Conservation (phyloP, 73 alveolate genomes). For the Paramecium sonneborni region DNA sequence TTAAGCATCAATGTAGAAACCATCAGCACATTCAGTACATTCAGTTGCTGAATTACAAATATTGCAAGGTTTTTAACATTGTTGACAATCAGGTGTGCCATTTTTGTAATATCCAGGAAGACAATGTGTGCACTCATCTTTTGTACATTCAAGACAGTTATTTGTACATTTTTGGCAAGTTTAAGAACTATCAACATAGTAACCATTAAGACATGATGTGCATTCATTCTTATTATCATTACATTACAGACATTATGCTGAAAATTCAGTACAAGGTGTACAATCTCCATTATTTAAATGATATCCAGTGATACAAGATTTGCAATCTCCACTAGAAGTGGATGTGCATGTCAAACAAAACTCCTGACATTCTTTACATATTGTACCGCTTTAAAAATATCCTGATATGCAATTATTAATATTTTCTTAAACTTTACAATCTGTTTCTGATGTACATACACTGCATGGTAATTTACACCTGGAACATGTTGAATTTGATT, state of each 20-base stretch:
- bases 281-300: neutral
- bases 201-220: neutral
- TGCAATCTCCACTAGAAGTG: neutral
- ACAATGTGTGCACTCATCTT: neutral
- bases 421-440: neutral
- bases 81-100: neutral
- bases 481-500: neutral
- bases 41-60: neutral
- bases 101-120: neutral
- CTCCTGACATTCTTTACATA: neutral
- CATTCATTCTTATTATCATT: neutral
- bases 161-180: neutral
- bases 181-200: neutral
- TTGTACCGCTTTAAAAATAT: slow-evolving; percentile 26
- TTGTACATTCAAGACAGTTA: neutral
- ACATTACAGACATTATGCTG: neutral
- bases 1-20: neutral
- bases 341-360: slow-evolving; percentile 18
- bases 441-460: neutral
- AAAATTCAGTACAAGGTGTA: neutral
- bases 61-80: neutral
- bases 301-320: neutral
- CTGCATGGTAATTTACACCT: slow-evolving; percentile 12
- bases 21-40: neutral
- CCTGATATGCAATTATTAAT: neutral